phyloP scores from a whole-genome alignment of 441 rosid genomes.

The Adansonia rubrostipa region DNA sequence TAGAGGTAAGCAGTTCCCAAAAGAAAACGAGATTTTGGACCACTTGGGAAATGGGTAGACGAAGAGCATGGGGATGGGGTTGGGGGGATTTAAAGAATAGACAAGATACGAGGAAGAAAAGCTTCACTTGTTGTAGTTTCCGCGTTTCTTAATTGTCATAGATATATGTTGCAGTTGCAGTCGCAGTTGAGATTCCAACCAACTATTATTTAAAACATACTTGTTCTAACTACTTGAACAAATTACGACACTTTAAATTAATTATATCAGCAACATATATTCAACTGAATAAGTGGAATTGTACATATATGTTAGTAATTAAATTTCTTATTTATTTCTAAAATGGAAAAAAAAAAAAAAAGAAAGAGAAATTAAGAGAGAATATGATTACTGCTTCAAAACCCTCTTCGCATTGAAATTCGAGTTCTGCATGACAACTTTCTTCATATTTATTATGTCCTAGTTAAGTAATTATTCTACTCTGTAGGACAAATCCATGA shows the following conservation, averaged over 20 bases:
- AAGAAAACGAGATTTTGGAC: background rate
- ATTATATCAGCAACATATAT: background rate
- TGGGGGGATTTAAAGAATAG: slow-evolving; percentile 8
- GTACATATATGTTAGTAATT: background rate
- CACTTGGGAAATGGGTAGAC: background rate
- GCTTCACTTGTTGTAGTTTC: slow-evolving; percentile 4
- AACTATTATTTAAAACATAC: background rate
- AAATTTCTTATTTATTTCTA: slow-evolving; percentile 32
- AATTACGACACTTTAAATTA: background rate
- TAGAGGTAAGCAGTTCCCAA: background rate
- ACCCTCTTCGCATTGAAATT: background rate
- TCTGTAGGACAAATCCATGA: slow-evolving; percentile 76
- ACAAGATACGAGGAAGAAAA: slow-evolving; percentile 37
- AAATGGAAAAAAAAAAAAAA: background rate
- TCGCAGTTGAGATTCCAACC: background rate
- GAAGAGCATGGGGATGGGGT: background rate
- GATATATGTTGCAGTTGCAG: background rate
- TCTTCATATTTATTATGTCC: background rate
- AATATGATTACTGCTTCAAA: background rate
- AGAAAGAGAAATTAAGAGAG: background rate
- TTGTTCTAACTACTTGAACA: background rate
- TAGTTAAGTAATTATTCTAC: slow-evolving; percentile 23
- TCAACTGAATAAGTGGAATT: background rate
- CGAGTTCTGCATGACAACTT: background rate
- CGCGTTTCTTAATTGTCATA: background rate